A percentile compares a stretch with the other conserved stretches of the same genome.
These are phyloP conservation scores for Scedosporium minutisporum DNA, from an alignment of 2,329 filamentous ascomycete species.

Conservation along the genomic window DNA sequence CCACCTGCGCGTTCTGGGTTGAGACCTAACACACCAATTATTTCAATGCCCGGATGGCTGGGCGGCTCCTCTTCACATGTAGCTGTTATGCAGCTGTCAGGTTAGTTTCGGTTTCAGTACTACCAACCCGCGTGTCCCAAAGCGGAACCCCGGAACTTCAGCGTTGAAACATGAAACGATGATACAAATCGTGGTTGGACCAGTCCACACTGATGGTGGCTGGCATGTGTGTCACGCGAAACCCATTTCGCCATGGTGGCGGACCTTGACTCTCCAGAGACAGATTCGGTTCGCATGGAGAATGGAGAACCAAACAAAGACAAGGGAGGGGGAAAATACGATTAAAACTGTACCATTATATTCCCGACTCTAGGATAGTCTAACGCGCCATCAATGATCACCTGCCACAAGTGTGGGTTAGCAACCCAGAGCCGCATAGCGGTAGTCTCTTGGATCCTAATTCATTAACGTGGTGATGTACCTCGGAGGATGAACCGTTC, in stretches of 20 bases:
- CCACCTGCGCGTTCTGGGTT: not conserved
- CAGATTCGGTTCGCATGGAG: not conserved
- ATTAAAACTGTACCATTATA: no score
- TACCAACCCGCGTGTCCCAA: not conserved
- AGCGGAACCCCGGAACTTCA: not conserved
- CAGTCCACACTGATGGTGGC: not conserved
- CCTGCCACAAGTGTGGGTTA: no score
- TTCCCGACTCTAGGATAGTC: no score
- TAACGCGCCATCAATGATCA: no score
- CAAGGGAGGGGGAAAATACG: no score
- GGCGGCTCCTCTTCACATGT: not conserved
- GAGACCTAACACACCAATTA: not conserved
- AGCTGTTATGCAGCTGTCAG: not conserved
- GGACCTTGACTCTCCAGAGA: not conserved
- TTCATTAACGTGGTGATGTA: no score
- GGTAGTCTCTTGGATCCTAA: no score
- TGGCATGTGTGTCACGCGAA: not conserved
- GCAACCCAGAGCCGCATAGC: no score
- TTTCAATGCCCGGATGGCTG: not conserved
- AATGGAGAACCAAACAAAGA: no score
- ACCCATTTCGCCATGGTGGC: not conserved
- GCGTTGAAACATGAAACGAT: constrained; percentile 3
- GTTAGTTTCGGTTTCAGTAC: constrained; percentile 6
- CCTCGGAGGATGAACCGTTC: no score
- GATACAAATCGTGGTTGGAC: not conserved